phyloP scores from a whole-genome alignment of 2,329 filamentous ascomycete species.

The Aspergillus sp. region DNA sequence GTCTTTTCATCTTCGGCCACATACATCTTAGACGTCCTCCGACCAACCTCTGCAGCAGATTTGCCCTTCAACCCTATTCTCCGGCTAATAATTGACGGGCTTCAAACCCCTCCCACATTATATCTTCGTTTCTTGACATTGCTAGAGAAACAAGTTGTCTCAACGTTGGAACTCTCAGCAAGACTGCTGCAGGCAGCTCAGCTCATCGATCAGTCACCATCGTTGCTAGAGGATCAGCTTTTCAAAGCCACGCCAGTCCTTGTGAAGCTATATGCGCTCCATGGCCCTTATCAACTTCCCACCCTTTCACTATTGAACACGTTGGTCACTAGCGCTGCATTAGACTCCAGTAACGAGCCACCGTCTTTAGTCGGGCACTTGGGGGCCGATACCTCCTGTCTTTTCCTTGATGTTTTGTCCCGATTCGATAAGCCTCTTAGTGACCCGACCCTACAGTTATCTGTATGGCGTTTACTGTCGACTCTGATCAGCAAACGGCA shows the following conservation, averaged over 20 bases:
- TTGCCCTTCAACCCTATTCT: constrained; percentile 76
- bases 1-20: constrained; percentile 71
- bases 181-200: constrained; percentile 70
- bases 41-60: constrained; percentile 67
- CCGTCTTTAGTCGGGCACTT: constrained; percentile 93
- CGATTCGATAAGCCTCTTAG: constrained; percentile 74
- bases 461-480: constrained; percentile 83
- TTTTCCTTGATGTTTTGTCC: constrained; percentile 77
- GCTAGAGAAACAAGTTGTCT: constrained; percentile 62
- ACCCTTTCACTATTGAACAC: constrained; percentile 70
- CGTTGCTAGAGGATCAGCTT: constrained; percentile 71
- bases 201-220: constrained; percentile 61
- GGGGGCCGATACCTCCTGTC: constrained; percentile 76
- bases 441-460: constrained; percentile 62
- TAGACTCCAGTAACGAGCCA: constrained; percentile 66
- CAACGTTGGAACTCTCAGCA: constrained; percentile 65
- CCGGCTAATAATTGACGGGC: constrained; percentile 64
- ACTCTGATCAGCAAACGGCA: constrained; percentile 85
- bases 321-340: constrained; percentile 69
- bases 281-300: constrained; percentile 64
- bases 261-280: constrained; percentile 71
- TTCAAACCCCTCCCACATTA: constrained; percentile 62
- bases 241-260: constrained; percentile 79
- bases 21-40: constrained; percentile 74
- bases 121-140: constrained; percentile 57